Evolutionary conservation across 164 flowering plant species (phyloP).

Genomic region (Vitis rupestris): DNA sequence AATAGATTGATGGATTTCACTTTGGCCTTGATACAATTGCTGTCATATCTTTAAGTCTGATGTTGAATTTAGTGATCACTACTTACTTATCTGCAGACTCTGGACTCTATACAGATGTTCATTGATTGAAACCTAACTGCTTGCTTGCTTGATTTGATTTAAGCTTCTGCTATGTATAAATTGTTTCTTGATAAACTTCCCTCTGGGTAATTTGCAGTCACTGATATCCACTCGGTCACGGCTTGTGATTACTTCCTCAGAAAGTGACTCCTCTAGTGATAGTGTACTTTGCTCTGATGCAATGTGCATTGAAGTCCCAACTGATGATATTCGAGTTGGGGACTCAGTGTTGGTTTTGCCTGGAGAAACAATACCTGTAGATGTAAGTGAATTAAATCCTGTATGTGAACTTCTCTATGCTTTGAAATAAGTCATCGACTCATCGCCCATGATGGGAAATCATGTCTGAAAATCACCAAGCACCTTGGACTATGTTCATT

Average conservation of each 20-base stretch:
- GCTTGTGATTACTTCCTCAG: constrained; percentile 70
- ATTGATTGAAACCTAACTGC: background rate
- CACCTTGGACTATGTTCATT: background rate
- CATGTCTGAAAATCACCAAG: background rate
- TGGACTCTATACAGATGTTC: background rate
- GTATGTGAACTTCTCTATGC: background rate
- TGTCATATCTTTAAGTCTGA: background rate
- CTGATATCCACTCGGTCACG: constrained; percentile 81
- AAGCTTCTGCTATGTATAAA: background rate
- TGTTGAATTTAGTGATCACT: background rate
- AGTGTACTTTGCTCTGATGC: constrained; percentile 71
- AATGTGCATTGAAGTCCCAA: constrained; percentile 75
- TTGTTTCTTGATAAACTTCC: background rate
- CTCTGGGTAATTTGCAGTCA: constrained; percentile 59
- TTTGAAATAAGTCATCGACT: background rate
- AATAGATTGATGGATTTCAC: too few relatives aligned
- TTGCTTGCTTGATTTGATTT: background rate
- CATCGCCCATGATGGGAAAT: background rate
- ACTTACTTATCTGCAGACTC: background rate
- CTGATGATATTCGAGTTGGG: constrained; percentile 89
- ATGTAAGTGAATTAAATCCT: constrained; percentile 49
- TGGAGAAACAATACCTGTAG: constrained; percentile 91
- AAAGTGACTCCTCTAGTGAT: constrained; percentile 42
- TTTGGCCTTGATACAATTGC: too few relatives aligned
- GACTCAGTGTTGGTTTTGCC: constrained; percentile 86